Evolutionary conservation across 1,284 basidiomycete genomes (phyloP), one percentile per base, ranked within the genome.

Genomic region (Stygiomarasmius scandens): DNA sequence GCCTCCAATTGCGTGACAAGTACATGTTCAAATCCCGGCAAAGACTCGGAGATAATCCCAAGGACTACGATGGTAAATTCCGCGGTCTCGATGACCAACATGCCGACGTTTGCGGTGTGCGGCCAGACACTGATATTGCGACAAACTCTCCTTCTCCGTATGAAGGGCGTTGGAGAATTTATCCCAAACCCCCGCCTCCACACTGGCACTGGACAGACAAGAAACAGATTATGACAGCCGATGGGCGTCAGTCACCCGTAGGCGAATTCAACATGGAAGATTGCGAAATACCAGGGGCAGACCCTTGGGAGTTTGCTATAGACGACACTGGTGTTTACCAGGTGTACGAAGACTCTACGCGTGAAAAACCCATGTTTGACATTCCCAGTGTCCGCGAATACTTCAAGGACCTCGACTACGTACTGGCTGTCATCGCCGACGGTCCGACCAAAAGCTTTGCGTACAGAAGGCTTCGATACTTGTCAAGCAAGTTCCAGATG

Each of bases 401-500:
- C 72, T 99, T 97, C 70, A 80, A 92, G 51, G 97, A 99, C 71
- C 85, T 99, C n/a, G 96, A 99, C 70, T 94, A 89, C 68, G 80
- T 95, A 9, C 82, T 96, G 11, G 78, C 81, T 10, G 91, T 95
- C 58, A 96, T 96, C 61, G 86, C 92, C 0, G 93, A 96, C 67
- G 96, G 97, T 0, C 97, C 97, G 0, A 90, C 94, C 3, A 99
- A 99, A 77, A 94, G 91, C 64, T 97, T 98, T 69, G 96, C 97
- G 0, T 99, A 91, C 75, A 83, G 95, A 2, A 78, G 97, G 54
- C 81, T 99, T 63, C 95, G 95, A 75, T 99, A 96, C 69, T 82
- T 99, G 11, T 81, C 89, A n/a, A 92, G 92, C 77, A 98, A 98
- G 74, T 99, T 96, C 79, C 92, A 90, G 54, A 92, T 99, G 85